Evolutionary conservation across 2,329 filamentous ascomycete species (phyloP), one percentile per base, ranked within the genome.

Genomic region (Cercospora sojina): DNA sequence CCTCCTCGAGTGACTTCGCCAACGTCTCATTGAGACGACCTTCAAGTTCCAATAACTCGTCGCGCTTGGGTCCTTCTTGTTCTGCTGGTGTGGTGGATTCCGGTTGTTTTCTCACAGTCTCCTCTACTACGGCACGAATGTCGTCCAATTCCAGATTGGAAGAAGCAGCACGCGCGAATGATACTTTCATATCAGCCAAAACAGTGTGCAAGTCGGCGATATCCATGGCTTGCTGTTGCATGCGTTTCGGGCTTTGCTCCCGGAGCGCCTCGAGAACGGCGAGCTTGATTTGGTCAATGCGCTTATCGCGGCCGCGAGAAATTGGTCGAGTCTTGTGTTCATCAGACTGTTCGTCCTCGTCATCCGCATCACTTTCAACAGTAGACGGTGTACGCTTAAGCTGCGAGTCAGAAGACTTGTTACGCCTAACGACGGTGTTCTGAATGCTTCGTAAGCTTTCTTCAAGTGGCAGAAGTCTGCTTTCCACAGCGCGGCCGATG

Each of bases 351-450:
- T 79, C 77, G 66, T 79, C 93, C 75, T 97, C 93, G 69, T 97
- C 93, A 77, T 98, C 94, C 10, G 95, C 94, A 79, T 98, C 95
- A 76, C 94, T 97, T 66, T 96, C 88, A 57, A 87, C 84, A 3
- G 83, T 80, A 31, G 92, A 77, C 3, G 75, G 73, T 31, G 68
- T 72, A 6, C 74, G 72, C 60, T 73, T 73, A 10, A 71, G 69
- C 51, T 67, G 66, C 31, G 69, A 90, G 43, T 76, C 78, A n/a
- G 83, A 87, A 56, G 91, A 93, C 47, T 87, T 79, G n/a, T 65
- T 65, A 20, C 69, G 87, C 70, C 86, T 83, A 27, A 53, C 65
- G 13, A 76, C 69, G 32, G 70, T 67, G 47, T 64, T 72, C 29
- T 94, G 91, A 47, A 98, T 96, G 27, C 84, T 84, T 62, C 87